These are phyloP conservation scores for Ceriops tagal DNA, from an alignment of 345 rosid genomes.

Conservation along the genomic window DNA sequence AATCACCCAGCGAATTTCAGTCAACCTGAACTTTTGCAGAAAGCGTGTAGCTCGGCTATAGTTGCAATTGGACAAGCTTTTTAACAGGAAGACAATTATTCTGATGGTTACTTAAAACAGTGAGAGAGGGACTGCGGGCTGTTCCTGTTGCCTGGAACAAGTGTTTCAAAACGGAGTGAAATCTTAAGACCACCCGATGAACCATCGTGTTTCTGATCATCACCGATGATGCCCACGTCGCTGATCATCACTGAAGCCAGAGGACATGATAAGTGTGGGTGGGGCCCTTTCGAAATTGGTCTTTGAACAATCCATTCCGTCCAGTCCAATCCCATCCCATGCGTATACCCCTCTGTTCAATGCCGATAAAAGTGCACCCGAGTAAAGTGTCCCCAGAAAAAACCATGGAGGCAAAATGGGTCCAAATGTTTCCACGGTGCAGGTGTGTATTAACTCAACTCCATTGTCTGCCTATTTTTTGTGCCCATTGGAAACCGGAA, in stretches of 20 bases:
- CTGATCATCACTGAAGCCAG: not conserved
- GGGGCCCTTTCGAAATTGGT: not conserved
- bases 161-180: not conserved
- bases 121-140: not conserved
- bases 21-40: too few relatives aligned
- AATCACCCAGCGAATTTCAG: too few relatives aligned
- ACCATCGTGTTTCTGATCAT: not conserved
- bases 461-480: too few relatives aligned
- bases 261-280: not conserved
- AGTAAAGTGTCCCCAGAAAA: too few relatives aligned
- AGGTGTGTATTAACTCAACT: too few relatives aligned
- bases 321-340: not conserved
- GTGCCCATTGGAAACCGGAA: too few relatives aligned
- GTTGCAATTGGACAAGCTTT: conserved; percentile 4
- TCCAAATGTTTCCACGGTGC: too few relatives aligned
- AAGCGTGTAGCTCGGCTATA: not conserved
- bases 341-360: too few relatives aligned
- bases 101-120: not conserved
- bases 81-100: not conserved
- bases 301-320: not conserved
- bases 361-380: too few relatives aligned
- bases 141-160: not conserved
- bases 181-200: not conserved
- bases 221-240: not conserved
- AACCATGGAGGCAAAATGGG: too few relatives aligned